Evolutionary conservation across 257 asterid species (phyloP).

Genomic region (Gentiana straminea): DNA sequence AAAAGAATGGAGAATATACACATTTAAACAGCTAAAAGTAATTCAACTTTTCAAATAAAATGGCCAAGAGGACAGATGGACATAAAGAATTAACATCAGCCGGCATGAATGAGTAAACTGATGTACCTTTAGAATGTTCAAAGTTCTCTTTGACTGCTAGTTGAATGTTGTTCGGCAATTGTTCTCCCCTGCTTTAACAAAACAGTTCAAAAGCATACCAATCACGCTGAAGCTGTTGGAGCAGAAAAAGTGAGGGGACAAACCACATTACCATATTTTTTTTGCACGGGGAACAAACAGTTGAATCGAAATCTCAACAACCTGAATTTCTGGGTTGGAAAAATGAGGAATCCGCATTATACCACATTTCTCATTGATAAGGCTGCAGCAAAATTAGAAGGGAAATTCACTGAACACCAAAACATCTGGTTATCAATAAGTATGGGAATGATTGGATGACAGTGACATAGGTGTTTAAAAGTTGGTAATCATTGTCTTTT

Average conservation of each 20-base stretch:
- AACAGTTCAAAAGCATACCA: conserved; percentile 10
- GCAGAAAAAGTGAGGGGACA: conserved; percentile 14
- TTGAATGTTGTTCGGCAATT: conserved; percentile 25
- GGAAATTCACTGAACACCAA: conserved; percentile 12
- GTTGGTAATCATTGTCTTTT: too few species aligned
- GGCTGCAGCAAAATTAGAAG: too few species aligned
- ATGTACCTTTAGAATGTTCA: conserved; percentile 19
- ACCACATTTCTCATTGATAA: too few species aligned
- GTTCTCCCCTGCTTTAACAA: conserved; percentile 44
- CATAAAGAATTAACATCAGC: too few species aligned
- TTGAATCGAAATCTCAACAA: conserved; percentile 60
- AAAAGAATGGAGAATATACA: too few species aligned
- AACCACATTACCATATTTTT: conserved; percentile 45
- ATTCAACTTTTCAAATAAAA: too few species aligned
- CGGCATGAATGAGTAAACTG: too few species aligned
- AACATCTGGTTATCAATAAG: too few species aligned
- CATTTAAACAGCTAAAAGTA: too few species aligned
- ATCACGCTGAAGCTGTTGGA: conserved; percentile 9
- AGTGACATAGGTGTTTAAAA: too few species aligned
- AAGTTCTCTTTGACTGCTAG: conserved; percentile 20
- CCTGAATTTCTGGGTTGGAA: conserved; percentile 65
- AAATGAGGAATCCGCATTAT: conserved; percentile 75
- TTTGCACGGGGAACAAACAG: conserved; percentile 65
- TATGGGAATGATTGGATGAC: too few species aligned
- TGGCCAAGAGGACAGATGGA: too few species aligned